phyloP scores from a whole-genome alignment of 768 basidiomycete genomes.

The Trametes sanguinea region DNA sequence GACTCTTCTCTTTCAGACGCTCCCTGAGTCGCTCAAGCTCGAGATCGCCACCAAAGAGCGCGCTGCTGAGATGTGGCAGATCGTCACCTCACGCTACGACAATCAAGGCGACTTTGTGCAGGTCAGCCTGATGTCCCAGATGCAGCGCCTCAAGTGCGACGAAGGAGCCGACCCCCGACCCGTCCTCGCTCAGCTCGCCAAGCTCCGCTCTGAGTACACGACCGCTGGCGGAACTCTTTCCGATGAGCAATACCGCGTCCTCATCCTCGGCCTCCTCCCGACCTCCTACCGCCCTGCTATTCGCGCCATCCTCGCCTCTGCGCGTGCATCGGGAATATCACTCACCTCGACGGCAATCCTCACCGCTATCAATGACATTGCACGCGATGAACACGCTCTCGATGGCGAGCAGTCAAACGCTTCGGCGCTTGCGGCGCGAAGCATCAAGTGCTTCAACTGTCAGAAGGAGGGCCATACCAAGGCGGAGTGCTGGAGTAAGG shows the following conservation, averaged over 20 bases:
- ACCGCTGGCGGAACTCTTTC: conserved; percentile 14
- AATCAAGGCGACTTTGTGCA: conserved; percentile 16
- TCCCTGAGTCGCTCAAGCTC: conserved; percentile 17
- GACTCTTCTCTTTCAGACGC: conserved; percentile 12
- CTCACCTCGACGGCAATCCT: conserved; percentile 5
- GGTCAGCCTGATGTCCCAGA: conserved; percentile 4
- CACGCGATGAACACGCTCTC: not conserved
- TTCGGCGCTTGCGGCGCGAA: not conserved
- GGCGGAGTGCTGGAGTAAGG: conserved; percentile 23
- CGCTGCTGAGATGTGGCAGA: conserved; percentile 14
- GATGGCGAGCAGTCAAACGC: not conserved
- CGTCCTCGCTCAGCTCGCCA: conserved; percentile 18
- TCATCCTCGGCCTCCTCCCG: conserved; percentile 22
- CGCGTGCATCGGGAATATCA: not conserved
- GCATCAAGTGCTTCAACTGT: conserved; percentile 25
- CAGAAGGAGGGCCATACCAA: conserved; percentile 22
- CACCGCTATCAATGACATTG: conserved; percentile 6
- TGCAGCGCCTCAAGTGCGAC: conserved; percentile 14
- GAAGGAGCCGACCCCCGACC: conserved; percentile 14
- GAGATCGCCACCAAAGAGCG: not conserved
- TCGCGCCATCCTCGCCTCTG: not conserved
- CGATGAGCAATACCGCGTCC: conserved; percentile 11
- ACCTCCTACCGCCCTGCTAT: conserved; percentile 7
- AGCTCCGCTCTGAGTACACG: conserved; percentile 17
- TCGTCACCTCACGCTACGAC: conserved; percentile 13